Evolutionary conservation across 805 yeast species (phyloP).

Genomic region (Candida suzukii): DNA sequence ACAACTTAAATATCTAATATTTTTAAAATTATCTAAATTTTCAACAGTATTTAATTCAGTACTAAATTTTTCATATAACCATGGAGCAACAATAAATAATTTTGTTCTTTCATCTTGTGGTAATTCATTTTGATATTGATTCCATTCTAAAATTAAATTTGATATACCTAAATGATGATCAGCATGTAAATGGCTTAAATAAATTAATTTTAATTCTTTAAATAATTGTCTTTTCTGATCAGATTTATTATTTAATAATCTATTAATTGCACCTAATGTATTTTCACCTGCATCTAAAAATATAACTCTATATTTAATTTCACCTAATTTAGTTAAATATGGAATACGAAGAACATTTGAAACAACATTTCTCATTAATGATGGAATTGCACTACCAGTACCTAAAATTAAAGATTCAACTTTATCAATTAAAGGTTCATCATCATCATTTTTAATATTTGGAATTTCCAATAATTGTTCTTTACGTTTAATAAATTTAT

Average conservation of each 20-base stretch:
- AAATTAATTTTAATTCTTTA: constrained; percentile 56
- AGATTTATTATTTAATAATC: constrained; percentile 31
- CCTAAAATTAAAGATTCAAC: constrained; percentile 76
- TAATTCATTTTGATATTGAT: constrained; percentile 26
- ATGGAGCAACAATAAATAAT: constrained; percentile 65
- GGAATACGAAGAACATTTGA: constrained; percentile 76
- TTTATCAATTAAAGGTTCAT: constrained; percentile 33
- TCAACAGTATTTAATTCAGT: constrained; percentile 48
- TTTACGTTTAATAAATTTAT: constrained; percentile 4
- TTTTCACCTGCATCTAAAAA: constrained; percentile 95
- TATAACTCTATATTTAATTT: constrained; percentile 29
- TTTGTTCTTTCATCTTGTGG: constrained; percentile 25
- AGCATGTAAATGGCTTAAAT: constrained; percentile 88
- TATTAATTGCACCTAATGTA: constrained; percentile 63
- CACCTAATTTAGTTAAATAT: constrained; percentile 12
- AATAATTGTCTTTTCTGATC: constrained; percentile 28
- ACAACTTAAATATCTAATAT: constrained; percentile 18
- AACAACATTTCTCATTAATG: constrained; percentile 77
- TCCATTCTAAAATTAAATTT: constrained; percentile 66
- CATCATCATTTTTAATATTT: constrained; percentile 2
- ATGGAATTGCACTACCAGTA: constrained; percentile 89
- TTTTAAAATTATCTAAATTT: constrained; percentile 1
- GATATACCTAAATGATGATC: constrained; percentile 91
- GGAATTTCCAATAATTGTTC: not conserved
- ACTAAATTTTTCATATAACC: constrained; percentile 62